A percentile compares a stretch with the other conserved stretches of the same genome.
phyloP scores from a whole-genome alignment of 2,329 filamentous ascomycete genomes.

The Fusarium veterinarium region DNA sequence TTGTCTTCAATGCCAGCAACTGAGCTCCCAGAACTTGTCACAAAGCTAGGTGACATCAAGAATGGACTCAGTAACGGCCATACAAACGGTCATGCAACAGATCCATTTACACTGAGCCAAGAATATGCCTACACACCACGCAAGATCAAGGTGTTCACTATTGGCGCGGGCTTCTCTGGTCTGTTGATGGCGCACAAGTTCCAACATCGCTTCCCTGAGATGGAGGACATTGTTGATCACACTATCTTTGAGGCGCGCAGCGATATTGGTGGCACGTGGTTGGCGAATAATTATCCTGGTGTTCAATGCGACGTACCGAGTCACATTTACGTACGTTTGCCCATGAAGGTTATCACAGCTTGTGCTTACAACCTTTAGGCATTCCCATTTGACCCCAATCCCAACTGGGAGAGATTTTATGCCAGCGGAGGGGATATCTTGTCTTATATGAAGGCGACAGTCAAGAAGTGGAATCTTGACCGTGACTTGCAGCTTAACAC shows the following conservation, averaged over 20 bases:
- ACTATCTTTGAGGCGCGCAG: conserved; percentile 47
- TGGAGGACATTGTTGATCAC: conserved; percentile 41
- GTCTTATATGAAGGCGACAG: conserved; percentile 62
- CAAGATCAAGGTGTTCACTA: conserved; percentile 50
- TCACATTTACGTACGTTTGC: conserved; percentile 31
- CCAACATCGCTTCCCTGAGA: conserved; percentile 49
- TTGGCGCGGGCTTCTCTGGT: conserved; percentile 50
- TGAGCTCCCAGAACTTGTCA: conserved; percentile 32
- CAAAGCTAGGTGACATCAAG: not conserved
- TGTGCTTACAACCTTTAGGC: conserved; percentile 19
- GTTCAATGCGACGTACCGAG: conserved; percentile 39
- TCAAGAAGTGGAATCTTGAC: conserved; percentile 56
- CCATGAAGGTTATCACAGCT: too few relatives aligned
- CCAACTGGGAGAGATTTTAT: conserved; percentile 68
- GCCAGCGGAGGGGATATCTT: conserved; percentile 67
- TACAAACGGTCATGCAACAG: conserved; percentile 14
- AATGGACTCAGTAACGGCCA: not conserved
- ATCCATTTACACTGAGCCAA: conserved; percentile 45
- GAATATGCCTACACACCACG: conserved; percentile 45
- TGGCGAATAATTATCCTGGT: conserved; percentile 46
- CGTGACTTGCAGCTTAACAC: conserved; percentile 51
- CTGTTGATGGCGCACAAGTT: conserved; percentile 51
- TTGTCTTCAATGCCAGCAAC: conserved; percentile 22
- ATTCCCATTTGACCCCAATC: conserved; percentile 67
- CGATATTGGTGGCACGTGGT: conserved; percentile 51